A percentile compares a stretch with the other conserved stretches of the same genome.
Evolutionary conservation across 2,329 filamentous ascomycete species (phyloP).

Genomic region (Rhynchosporium graminicola): DNA sequence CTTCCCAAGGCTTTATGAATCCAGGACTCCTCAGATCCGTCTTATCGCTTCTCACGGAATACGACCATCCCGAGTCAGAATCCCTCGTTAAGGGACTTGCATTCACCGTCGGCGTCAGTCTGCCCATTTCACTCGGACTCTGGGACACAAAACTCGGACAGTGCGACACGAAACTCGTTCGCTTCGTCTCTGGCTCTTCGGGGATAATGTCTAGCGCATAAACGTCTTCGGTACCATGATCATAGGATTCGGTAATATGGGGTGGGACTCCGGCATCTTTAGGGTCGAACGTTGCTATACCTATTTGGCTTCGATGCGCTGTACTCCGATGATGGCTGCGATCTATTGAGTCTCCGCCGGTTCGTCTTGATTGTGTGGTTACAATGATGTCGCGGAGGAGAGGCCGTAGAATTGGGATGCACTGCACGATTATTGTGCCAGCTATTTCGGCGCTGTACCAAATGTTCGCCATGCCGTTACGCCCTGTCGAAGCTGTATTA

Average conservation of each 20-base stretch:
- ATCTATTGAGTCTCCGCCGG: not conserved
- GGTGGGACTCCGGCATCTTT: not conserved
- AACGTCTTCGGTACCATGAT: not conserved
- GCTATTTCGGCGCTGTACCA: conserved; percentile 53
- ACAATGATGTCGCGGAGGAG: conserved; percentile 47
- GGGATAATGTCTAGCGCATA: conserved; percentile 3
- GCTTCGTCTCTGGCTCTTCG: not conserved
- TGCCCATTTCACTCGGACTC: conserved; percentile 5
- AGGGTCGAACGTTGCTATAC: not conserved
- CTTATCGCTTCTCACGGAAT: not conserved
- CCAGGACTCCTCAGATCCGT: conserved; percentile 1
- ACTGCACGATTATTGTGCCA: conserved; percentile 57
- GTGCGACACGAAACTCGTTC: not conserved
- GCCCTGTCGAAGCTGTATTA: conserved; percentile 34
- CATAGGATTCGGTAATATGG: not conserved
- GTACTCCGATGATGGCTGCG: conserved; percentile 3
- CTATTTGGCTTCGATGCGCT: not conserved
- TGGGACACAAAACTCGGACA: conserved; percentile 1
- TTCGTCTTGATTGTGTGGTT: conserved; percentile 41
- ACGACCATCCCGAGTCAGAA: not conserved
- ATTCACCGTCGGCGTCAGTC: conserved; percentile 1
- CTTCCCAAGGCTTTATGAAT: not conserved
- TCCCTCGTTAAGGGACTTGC: not conserved
- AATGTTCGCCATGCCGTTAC: conserved; percentile 48
- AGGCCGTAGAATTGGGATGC: conserved; percentile 52